These are phyloP conservation scores for Saturnispora silvae DNA, from an alignment of 805 yeast species.

Conservation along the genomic window DNA sequence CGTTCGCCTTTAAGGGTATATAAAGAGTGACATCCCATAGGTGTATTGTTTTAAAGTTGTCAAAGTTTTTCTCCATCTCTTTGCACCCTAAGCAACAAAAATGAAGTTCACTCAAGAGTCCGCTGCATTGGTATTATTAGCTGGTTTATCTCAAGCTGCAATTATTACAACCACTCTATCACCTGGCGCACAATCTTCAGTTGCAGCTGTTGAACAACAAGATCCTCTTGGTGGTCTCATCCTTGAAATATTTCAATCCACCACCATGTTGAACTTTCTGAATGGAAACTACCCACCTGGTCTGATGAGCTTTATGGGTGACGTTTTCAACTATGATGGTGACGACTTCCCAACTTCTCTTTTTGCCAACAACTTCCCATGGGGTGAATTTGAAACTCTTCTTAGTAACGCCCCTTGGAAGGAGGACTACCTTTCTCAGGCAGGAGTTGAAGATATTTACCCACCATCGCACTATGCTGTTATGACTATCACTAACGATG, in stretches of 20 bases:
- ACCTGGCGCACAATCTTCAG: conserved; percentile 17
- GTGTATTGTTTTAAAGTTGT: not conserved
- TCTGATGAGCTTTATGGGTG: conserved; percentile 23
- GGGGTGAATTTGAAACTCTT: conserved; percentile 24
- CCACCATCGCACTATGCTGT: conserved; percentile 23
- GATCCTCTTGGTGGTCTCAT: conserved; percentile 21
- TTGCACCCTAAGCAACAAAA: too few relatives aligned
- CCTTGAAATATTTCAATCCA: not conserved
- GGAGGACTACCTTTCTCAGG: conserved; percentile 18
- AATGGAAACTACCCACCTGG: conserved; percentile 21
- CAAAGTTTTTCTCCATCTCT: not conserved
- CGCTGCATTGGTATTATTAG: not conserved
- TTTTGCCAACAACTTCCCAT: conserved; percentile 23
- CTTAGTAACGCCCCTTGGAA: conserved; percentile 28
- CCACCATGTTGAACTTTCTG: conserved; percentile 20
- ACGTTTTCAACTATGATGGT: conserved; percentile 10
- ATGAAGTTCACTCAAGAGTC: not conserved
- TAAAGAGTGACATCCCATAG: too few relatives aligned
- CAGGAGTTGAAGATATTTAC: conserved; percentile 19
- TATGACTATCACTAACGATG: conserved; percentile 8
- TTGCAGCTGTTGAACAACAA: conserved; percentile 26
- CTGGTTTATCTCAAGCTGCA: not conserved
- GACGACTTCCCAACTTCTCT: conserved; percentile 18
- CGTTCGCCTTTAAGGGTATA: too few relatives aligned
- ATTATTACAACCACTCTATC: conserved; percentile 17